phyloP scores from a whole-genome alignment of 164 flowering plant genomes.

The Stephania cephalantha region DNA sequence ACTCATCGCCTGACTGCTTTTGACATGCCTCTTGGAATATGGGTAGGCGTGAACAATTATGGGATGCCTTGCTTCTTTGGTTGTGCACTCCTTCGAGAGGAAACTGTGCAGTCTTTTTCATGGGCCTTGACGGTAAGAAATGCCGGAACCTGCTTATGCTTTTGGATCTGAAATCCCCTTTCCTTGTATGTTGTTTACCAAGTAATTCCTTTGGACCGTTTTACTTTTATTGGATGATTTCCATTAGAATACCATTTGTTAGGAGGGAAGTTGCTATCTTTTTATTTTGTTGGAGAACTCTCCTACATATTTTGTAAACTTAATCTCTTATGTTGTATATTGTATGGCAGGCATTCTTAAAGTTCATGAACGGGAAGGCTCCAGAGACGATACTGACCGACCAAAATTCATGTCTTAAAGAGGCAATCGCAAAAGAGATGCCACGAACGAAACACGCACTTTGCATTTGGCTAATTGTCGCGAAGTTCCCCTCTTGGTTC shows the following conservation, averaged over 20 bases:
- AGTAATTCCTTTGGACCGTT: background rate
- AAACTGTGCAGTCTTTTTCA: slow-evolving; percentile 54
- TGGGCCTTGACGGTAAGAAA: slow-evolving; percentile 87
- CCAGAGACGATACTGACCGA: slow-evolving; percentile 88
- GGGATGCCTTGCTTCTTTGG: slow-evolving; percentile 97
- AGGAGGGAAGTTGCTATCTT: background rate
- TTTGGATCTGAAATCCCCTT: background rate
- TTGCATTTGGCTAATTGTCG: slow-evolving; percentile 88
- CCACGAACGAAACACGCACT: slow-evolving; percentile 77
- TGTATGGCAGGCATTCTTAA: slow-evolving; percentile 54
- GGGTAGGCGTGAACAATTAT: slow-evolving; percentile 91
- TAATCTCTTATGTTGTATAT: slow-evolving; percentile 10
- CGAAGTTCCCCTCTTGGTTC: slow-evolving; percentile 98
- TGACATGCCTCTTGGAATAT: slow-evolving; percentile 94
- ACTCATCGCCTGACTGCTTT: slow-evolving; percentile 81
- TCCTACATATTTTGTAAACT: background rate
- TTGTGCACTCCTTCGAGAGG: slow-evolving; percentile 78
- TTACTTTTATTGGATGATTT: background rate
- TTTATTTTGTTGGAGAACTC: background rate
- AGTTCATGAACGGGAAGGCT: slow-evolving; percentile 87
- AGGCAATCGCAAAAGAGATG: slow-evolving; percentile 76
- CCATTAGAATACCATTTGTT: background rate
- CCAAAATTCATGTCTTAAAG: slow-evolving; percentile 81
- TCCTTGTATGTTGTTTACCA: background rate
- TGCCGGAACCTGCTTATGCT: background rate